A percentile compares a stretch with the other conserved stretches of the same genome.
phyloP scores from a whole-genome alignment of 768 basidiomycete genomes.

The Paxillus rubicundulus region DNA sequence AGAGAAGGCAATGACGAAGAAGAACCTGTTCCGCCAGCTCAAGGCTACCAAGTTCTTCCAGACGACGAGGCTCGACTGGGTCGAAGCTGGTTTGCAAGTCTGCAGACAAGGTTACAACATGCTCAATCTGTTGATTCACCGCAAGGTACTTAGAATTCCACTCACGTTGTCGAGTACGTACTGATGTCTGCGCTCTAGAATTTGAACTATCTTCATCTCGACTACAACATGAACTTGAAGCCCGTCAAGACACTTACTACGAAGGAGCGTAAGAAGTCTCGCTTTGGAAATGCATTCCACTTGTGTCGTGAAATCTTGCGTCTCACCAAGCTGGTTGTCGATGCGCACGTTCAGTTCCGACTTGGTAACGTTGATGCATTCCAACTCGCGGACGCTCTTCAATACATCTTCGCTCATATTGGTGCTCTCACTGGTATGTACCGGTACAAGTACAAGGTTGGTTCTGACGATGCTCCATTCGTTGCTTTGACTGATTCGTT shows the following conservation, averaged over 20 bases:
- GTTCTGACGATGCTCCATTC: slow-evolving; percentile 12
- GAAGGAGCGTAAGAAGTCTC: slow-evolving; percentile 99
- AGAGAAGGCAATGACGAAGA: slow-evolving; percentile 98
- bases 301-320: slow-evolving; percentile 97
- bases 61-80: slow-evolving; percentile 97
- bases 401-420: slow-evolving; percentile 97
- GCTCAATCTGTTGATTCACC: slow-evolving; percentile 97
- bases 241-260: slow-evolving; percentile 97
- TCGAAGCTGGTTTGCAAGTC: slow-evolving; percentile 97
- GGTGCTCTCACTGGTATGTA: slow-evolving; percentile 99
- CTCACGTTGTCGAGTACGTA: background rate
- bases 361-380: slow-evolving; percentile 98
- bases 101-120: slow-evolving; percentile 99
- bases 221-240: slow-evolving; percentile 99
- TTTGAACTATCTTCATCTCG: slow-evolving; percentile 89
- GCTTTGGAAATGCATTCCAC: slow-evolving; percentile 99
- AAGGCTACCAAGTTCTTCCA: slow-evolving; percentile 99
- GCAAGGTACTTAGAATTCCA: slow-evolving; percentile 59
- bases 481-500: slow-evolving; percentile 3
- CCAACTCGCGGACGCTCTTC: slow-evolving; percentile 96
- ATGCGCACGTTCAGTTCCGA: slow-evolving; percentile 98
- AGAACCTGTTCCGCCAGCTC: slow-evolving; percentile 91
- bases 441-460: slow-evolving; percentile 97
- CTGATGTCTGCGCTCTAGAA: slow-evolving; percentile 46
- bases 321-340: slow-evolving; percentile 96